These are phyloP conservation scores for Coemansia pectinata DNA, from an alignment of 192 early-diverging fungal species.

Conservation along the genomic window DNA sequence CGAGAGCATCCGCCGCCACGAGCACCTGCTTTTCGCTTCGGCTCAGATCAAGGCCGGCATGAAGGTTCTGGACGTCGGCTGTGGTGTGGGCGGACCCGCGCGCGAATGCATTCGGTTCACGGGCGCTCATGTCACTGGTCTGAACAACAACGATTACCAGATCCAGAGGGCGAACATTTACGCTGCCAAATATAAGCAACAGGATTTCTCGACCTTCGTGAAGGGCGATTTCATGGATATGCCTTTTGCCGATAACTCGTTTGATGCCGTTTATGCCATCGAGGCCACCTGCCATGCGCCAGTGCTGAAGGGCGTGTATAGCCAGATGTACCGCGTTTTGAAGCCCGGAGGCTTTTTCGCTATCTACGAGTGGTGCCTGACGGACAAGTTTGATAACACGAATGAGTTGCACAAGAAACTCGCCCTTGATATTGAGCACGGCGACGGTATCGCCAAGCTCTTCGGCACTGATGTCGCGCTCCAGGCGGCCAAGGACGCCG, in stretches of 20 bases:
- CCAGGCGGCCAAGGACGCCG: conserved; percentile 77
- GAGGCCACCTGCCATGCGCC: conserved; percentile 94
- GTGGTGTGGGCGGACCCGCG: conserved; percentile 95
- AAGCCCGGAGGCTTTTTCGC: conserved; percentile 93
- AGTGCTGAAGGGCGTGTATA: conserved; percentile 80
- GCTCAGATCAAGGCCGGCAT: conserved; percentile 68
- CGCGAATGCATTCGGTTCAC: conserved; percentile 89
- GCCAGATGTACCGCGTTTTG: conserved; percentile 85
- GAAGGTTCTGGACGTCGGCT: conserved; percentile 89
- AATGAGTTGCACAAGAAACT: conserved; percentile 74
- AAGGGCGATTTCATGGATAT: conserved; percentile 92
- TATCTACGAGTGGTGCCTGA: conserved; percentile 95
- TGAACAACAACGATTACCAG: conserved; percentile 98
- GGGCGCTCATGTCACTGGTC: conserved; percentile 86
- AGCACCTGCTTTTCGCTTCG: conserved; percentile 80
- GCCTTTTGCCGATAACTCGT: conserved; percentile 76
- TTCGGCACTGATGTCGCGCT: conserved; percentile 72
- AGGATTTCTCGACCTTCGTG: conserved; percentile 60
- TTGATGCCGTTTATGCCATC: conserved; percentile 94
- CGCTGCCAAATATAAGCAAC: conserved; percentile 67
- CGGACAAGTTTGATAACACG: conserved; percentile 79
- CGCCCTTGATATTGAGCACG: conserved; percentile 84
- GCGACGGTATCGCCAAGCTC: conserved; percentile 89
- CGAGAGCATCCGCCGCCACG: conserved; percentile 86
- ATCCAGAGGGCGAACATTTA: conserved; percentile 76